A percentile compares a stretch with the other conserved stretches of the same genome.
These are phyloP conservation scores for Pseudogymnoascus sp. DNA, from an alignment of 2,329 filamentous ascomycete genomes.

Conservation along the genomic window DNA sequence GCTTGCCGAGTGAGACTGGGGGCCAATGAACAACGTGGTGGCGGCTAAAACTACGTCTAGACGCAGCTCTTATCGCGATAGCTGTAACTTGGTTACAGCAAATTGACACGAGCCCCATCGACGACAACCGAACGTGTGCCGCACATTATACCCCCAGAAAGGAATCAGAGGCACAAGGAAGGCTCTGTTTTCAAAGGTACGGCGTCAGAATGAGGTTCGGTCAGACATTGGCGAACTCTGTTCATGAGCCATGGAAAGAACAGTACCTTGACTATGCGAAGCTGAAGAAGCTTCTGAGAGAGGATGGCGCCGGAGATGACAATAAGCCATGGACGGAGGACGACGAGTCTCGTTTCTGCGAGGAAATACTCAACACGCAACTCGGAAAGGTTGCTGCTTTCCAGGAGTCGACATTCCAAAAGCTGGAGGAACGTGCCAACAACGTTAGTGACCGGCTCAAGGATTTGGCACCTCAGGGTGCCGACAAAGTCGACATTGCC, in stretches of 20 bases:
- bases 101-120: not conserved
- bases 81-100: not conserved
- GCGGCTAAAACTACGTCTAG: not conserved
- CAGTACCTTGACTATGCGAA: constrained; percentile 94
- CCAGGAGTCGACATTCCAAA: constrained; percentile 67
- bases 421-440: constrained; percentile 47
- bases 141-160: not conserved
- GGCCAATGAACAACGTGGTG: constrained; percentile 5
- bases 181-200: not conserved
- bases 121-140: not conserved
- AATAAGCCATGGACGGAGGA: constrained; percentile 79
- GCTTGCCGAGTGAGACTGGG: not conserved
- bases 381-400: constrained; percentile 91
- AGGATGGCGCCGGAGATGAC: constrained; percentile 50
- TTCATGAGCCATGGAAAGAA: constrained; percentile 83
- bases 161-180: not conserved
- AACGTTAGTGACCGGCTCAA: constrained; percentile 61
- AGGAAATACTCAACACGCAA: constrained; percentile 90
- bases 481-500: constrained; percentile 39
- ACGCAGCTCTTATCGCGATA: constrained; percentile 7
- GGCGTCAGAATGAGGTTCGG: constrained; percentile 74
- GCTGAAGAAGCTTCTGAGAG: constrained; percentile 81
- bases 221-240: constrained; percentile 70
- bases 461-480: constrained; percentile 61
- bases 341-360: constrained; percentile 88